Evolutionary conservation across 2,329 filamentous ascomycete species (phyloP), one percentile per base, ranked within the genome.

Genomic region (Apiospora saccharicola): DNA sequence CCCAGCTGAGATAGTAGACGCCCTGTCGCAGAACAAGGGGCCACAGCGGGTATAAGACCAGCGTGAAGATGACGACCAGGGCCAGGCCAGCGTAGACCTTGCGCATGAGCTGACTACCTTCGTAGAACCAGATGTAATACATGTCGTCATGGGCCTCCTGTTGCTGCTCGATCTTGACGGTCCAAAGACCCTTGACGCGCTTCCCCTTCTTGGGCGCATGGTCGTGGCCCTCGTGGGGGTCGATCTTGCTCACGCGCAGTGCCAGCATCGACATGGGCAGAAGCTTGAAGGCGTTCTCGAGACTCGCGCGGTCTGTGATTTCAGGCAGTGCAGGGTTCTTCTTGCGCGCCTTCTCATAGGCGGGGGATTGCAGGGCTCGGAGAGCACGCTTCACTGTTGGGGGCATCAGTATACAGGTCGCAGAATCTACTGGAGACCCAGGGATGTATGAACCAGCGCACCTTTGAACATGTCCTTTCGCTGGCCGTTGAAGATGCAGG

Each of bases 401-500:
- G 30, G 49, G 19, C 7, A 71, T 79, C 73, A 68, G 72, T 67
- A 34, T 64, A 61, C 12, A 71, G 26, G 67, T 26, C 51, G 47
- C 22, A 41, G 19, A 41, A 5, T 19, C 13, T 41, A n/a, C 30
- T 41, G 10, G 14, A 57, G 26, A 61, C 14, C 10, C 19, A 10
- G 8, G 1, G 16, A 41, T 12, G 24, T 49, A n/a, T 49, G 34
- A 5, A 14, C 8, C 12, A 43, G 30, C 68, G 13, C 86, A 96
- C 94, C 95, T 88, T 92, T 93, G 84, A 99, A 98, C 94, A 99
- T 97, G 76, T 99, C 96, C 85, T 98, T 98, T 79, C 96, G 90
- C 87, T 98, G 95, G 78, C 96, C 96, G 76, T 98, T 95, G 76
- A 98, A 89, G 75, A 99, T 97, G 81, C 94, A 96, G 24, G 95